A percentile compares a stretch with the other conserved stretches of the same genome.
phyloP scores from a whole-genome alignment of 495 filamentous ascomycete genomes.

The Aspergillus carlsbadensis region DNA sequence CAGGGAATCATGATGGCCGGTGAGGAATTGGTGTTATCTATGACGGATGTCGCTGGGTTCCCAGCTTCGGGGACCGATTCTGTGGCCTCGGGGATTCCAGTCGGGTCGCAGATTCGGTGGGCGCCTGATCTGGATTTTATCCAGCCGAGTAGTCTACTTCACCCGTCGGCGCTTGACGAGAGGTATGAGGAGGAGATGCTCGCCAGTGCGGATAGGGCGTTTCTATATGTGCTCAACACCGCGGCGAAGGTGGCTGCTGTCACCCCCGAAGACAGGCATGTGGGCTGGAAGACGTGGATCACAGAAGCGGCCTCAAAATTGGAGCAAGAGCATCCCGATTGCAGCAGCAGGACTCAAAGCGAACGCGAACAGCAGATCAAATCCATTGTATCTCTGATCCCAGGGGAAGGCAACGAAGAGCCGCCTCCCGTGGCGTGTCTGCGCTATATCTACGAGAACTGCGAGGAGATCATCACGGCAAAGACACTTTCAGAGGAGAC shows the following conservation, averaged over 20 bases:
- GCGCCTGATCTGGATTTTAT: conserved; percentile 1
- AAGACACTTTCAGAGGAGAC: background rate
- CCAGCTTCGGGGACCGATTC: background rate
- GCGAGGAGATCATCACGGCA: conserved; percentile 21
- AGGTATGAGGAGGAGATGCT: background rate
- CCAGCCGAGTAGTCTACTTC: background rate
- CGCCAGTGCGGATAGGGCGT: background rate
- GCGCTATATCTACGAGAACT: conserved; percentile 7
- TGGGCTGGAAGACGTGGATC: too few relatives aligned
- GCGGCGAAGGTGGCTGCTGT: background rate
- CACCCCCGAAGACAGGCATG: background rate
- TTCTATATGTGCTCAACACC: background rate
- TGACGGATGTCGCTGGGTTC: background rate
- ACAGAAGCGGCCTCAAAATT: too few relatives aligned
- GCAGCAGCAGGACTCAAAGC: too few relatives aligned
- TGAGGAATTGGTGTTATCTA: background rate
- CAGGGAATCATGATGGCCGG: conserved; percentile 20
- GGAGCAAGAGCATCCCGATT: too few relatives aligned
- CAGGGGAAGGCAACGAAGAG: background rate
- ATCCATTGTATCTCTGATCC: too few relatives aligned
- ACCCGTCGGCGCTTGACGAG: background rate
- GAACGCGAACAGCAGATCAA: too few relatives aligned
- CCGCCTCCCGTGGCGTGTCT: background rate
- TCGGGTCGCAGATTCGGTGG: background rate
- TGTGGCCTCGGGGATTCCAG: background rate